Evolutionary conservation across 768 basidiomycete genomes (phyloP).

Genomic region (Tubosaeta sp.): DNA sequence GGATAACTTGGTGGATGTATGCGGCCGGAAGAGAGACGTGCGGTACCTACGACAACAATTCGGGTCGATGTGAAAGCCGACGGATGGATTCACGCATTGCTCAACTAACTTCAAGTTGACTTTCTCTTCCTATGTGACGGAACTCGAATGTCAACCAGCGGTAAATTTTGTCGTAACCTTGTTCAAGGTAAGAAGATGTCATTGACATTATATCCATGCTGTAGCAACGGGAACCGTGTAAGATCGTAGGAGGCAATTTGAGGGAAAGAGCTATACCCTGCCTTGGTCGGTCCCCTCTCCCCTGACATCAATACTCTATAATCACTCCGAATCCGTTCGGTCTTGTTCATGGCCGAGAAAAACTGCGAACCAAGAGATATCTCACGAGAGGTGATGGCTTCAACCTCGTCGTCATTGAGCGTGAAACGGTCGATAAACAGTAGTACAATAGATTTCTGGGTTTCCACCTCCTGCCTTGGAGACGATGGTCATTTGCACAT

Average conservation of each 20-base stretch:
- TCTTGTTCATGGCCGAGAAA: slow-evolving; percentile 85
- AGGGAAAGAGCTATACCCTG: slow-evolving; percentile 49
- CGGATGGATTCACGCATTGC: slow-evolving; percentile 69
- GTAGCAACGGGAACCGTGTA: neutral
- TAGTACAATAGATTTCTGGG: slow-evolving; percentile 67
- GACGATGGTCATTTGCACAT: neutral
- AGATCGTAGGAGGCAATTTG: neutral
- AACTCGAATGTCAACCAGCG: slow-evolving; percentile 87
- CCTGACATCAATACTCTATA: slow-evolving; percentile 85
- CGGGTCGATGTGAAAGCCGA: slow-evolving; percentile 72
- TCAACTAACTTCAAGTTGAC: slow-evolving; percentile 62
- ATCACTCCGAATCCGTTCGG: slow-evolving; percentile 76
- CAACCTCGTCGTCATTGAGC: slow-evolving; percentile 65
- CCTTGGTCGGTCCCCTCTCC: slow-evolving; percentile 72
- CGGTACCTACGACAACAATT: slow-evolving; percentile 49
- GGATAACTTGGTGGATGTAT: slow-evolving; percentile 1
- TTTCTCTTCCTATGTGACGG: slow-evolving; percentile 68
- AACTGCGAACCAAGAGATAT: slow-evolving; percentile 69
- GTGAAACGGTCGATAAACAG: slow-evolving; percentile 87
- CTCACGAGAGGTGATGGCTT: slow-evolving; percentile 74
- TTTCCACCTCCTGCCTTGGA: slow-evolving; percentile 62
- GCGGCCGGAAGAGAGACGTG: neutral
- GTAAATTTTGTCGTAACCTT: slow-evolving; percentile 84
- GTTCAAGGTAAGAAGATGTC: slow-evolving; percentile 79
- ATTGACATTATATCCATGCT: slow-evolving; percentile 88